Percentiles rank a stretch among this genome's conserved stretches.
phyloP scores from a whole-genome alignment of 2,329 filamentous ascomycete genomes.

The Leptographium wingfieldii region DNA sequence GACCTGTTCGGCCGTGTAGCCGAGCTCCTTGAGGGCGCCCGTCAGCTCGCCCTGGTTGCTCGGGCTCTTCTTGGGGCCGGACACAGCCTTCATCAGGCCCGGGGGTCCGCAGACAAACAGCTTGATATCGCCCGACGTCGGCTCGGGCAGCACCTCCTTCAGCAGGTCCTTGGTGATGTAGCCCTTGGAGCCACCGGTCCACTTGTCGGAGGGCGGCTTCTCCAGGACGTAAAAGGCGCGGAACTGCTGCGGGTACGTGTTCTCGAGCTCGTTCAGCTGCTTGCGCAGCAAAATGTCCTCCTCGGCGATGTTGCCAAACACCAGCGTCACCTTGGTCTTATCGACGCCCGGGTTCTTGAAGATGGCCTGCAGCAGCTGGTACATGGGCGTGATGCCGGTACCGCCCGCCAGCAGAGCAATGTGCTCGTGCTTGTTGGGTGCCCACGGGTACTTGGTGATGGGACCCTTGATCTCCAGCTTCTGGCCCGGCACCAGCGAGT shows the following conservation, averaged over 20 bases:
- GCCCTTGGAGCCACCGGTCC: constrained; percentile 66
- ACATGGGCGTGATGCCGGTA: constrained; percentile 97
- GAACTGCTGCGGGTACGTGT: constrained; percentile 91
- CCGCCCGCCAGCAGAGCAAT: constrained; percentile 82
- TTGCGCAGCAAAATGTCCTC: constrained; percentile 84
- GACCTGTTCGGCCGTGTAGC: constrained; percentile 57
- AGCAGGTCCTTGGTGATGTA: constrained; percentile 82
- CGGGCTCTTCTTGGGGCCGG: constrained; percentile 81
- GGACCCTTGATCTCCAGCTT: constrained; percentile 87
- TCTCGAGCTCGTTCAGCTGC: constrained; percentile 78
- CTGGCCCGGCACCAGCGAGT: constrained; percentile 71
- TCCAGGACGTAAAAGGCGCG: constrained; percentile 88
- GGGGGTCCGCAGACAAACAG: constrained; percentile 93
- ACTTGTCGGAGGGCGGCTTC: constrained; percentile 53
- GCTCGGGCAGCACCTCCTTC: constrained; percentile 89
- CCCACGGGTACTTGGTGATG: constrained; percentile 85
- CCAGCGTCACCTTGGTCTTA: constrained; percentile 92
- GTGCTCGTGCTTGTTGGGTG: constrained; percentile 85
- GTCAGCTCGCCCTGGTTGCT: constrained; percentile 83
- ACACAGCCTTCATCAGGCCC: constrained; percentile 84
- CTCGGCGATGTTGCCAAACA: constrained; percentile 83
- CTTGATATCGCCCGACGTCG: constrained; percentile 87
- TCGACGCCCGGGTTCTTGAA: constrained; percentile 91
- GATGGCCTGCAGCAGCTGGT: constrained; percentile 80
- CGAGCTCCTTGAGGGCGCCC: constrained; percentile 56